phyloP scores from a whole-genome alignment of 352 stramenopile genomes.

The Globisporangium alternatum region DNA sequence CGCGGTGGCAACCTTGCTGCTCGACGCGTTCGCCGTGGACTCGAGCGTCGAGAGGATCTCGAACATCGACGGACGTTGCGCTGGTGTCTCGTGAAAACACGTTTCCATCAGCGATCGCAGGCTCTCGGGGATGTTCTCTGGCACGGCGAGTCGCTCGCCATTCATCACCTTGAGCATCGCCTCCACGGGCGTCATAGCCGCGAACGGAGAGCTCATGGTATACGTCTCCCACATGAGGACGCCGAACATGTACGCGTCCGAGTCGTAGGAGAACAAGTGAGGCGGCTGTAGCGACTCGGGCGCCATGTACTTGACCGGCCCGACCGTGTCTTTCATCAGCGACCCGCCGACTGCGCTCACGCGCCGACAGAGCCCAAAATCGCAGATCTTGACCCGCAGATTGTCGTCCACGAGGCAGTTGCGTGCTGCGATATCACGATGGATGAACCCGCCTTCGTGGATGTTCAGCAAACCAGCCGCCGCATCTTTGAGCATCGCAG shows the following conservation, averaged over 20 bases:
- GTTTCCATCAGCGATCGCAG: conserved; percentile 59
- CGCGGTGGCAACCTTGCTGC: not conserved
- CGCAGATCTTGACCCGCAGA: conserved; percentile 65
- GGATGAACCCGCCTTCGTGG: conserved; percentile 82
- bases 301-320: conserved; percentile 83
- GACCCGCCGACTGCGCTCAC: conserved; percentile 50
- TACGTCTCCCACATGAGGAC: conserved; percentile 85
- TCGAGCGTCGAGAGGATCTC: conserved; percentile 56
- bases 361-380: conserved; percentile 75
- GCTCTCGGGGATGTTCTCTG: conserved; percentile 37
- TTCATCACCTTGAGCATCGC: conserved; percentile 61
- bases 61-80: conserved; percentile 64
- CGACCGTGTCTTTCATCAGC: conserved; percentile 64
- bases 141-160: conserved; percentile 56
- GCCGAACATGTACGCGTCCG: conserved; percentile 82
- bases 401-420: conserved; percentile 76
- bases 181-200: conserved; percentile 49
- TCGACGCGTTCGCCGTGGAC: conserved; percentile 16
- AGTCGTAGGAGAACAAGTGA: conserved; percentile 73
- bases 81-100: conserved; percentile 66
- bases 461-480: conserved; percentile 77
- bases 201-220: conserved; percentile 50
- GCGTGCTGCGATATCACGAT: conserved; percentile 72
- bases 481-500: conserved; percentile 68
- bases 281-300: conserved; percentile 75